Evolutionary conservation across 2,329 filamentous ascomycete genomes (phyloP), one percentile per base, ranked within the genome.

Genomic region (Aspergillus niger): DNA sequence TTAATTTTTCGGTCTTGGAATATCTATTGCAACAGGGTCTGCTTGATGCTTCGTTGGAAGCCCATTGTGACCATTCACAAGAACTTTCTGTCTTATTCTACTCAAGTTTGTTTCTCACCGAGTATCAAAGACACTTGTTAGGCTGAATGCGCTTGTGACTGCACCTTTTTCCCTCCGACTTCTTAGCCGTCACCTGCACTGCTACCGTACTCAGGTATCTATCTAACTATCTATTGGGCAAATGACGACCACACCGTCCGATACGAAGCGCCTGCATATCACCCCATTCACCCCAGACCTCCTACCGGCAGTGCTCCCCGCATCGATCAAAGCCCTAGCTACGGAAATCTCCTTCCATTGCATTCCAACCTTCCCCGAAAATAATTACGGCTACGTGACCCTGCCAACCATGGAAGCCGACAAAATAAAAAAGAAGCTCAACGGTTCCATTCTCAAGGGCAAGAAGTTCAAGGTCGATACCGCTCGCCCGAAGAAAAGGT

Each of bases 401-500:
- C 79, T 99, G 39, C 93, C 93, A 0, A 78, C 75, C 3, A 85
- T 86, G 77, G 92, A 96, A 66, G 95, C 94, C 8, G 90, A 94
- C n/a, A 96, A 92, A 76, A 78, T 98, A 57, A 92, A 89, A 79
- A 94, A 90, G 79, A 98, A 95, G 79, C 83, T 98, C 53, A 91
- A 97, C 81, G 94, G 94, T 32, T 86, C 89, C 2, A 89, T 91
- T 24, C 79, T 99, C 59, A 95, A 90, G 73, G 95, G 95, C 8
- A 83, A 83, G 62, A 98, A 97, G 77, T 86, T 98, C 69, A 87
- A 87, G 61, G 86, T 99, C 61, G 91, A 97, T 69, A 87, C 89
- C 65, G 95, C 95, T 6, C 86, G 87, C 52, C 87, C 90, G 0
- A 81, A 86, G 66, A 85, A 86, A 79, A 80, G 64, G 70, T 79